These are phyloP conservation scores for Suillus subalutaceus DNA, from an alignment of 768 basidiomycete genomes.

Conservation along the genomic window DNA sequence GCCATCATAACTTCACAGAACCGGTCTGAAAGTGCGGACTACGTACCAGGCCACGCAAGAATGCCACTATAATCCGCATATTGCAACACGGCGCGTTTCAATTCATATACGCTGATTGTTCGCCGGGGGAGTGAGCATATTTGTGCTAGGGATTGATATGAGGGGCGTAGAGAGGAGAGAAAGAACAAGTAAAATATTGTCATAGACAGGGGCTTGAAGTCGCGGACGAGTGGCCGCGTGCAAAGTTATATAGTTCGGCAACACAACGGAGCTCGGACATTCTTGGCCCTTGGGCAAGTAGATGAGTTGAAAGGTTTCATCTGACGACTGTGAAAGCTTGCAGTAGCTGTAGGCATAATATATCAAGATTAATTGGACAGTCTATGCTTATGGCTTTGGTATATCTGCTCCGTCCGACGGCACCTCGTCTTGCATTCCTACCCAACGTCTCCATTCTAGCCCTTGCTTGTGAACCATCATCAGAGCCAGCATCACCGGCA, in stretches of 20 bases:
- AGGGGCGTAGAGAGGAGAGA: not conserved
- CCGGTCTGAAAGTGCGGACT: not conserved
- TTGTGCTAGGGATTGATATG: not conserved
- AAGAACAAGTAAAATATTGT: not conserved
- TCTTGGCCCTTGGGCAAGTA: not conserved
- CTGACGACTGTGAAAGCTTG: not conserved
- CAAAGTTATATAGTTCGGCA: not conserved
- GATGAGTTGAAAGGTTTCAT: not conserved
- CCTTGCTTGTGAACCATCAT: constrained; percentile 97
- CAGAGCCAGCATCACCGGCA: constrained; percentile 85
- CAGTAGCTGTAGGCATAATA: not conserved
- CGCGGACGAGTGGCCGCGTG: not conserved
- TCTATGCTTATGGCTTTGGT: not conserved
- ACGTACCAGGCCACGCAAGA: not conserved
- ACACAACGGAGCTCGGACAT: not conserved
- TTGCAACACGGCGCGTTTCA: not conserved
- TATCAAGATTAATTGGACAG: not conserved
- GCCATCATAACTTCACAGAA: not conserved
- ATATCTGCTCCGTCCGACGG: not conserved
- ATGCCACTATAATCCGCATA: not conserved
- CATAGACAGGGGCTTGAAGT: not conserved
- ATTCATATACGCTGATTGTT: not conserved
- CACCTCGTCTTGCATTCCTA: constrained; percentile 34
- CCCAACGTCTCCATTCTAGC: constrained; percentile 73
- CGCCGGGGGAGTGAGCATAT: not conserved